Base-by-base conservation (phyloP, 2,329 filamentous ascomycete genomes). In the Coleophoma crateriformis region DNA sequence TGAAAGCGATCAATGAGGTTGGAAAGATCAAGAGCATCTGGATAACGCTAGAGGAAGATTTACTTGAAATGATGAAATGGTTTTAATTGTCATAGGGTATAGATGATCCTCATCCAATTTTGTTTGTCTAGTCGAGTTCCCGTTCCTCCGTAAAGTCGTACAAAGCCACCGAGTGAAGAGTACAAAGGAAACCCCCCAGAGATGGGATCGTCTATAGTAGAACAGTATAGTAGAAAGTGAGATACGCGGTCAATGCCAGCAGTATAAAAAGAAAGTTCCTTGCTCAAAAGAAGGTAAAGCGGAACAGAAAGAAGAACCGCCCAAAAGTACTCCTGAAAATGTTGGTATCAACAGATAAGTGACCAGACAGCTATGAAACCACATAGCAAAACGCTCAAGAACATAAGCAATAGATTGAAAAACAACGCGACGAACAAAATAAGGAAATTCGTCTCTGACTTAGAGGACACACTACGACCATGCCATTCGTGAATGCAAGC, bases 261-360 rank as follows among this genome's bases (percentile, higher is more conserved):
- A 27, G 27, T 27, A 27, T 7, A 6, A 4, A 27, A 27, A 27
- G 27, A 38, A 38, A 17, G 35, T 17, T 38, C 14, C 35, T 13
- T 38, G 35, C 35, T n/a, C 14, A 13, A 38, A 13, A 4, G 15
- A 38, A 19, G 14, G 8, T 4, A 22, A 17, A 27, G 33, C 33
- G 33, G 13, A 39, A 47, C 34, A 40, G 40, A 39, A 33, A 15
- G 42, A 48, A 37, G n/a, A 17, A 35, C 32, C 46, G 11, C n/a
- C 19, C 40, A 44, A 42, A 38, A n/a, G 27, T 51, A 53, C 55
- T 49, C 53, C 53, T 42, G 51, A 49, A 55, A 58, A 56, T 58
- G 54, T 58, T 56, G 56, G 54, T 56, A 58, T 58, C 56, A 51
- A 53, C 48, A 51, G 51, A 45, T 37, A 17, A 14, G 7, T 19